Evolutionary conservation across 768 basidiomycete species (phyloP), one percentile per base, ranked within the genome.

Genomic region (Nidularia pulvinata): DNA sequence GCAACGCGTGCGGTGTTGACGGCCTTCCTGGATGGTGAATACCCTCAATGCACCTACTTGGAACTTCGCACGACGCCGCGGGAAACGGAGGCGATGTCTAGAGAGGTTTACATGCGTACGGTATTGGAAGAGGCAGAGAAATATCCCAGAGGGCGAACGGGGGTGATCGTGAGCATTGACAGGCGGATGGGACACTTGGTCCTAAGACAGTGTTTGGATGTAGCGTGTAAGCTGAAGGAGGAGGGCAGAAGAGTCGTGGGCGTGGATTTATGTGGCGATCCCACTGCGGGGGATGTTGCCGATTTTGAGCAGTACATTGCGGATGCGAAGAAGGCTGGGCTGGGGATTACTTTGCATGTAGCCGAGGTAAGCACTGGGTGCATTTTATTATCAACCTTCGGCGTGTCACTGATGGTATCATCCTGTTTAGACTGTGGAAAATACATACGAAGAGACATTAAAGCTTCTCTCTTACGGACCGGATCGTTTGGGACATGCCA

Each of bases 31-130:
- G 74, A 74, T 36, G 69, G 75, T 22, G 56, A 65, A 7, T 37
- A 57, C 0, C 75, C 85, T 0, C 81, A 90, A 51, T 92, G 87
- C 55, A 68, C 69, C 4, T 92, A 92, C 62, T 74, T 95, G 34
- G 93, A 94, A 62, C 78, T 94, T n/a, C 83, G 93, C n/a, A 85
- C 85, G 7, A 93, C 89, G 0, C 93, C 91, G 0, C 78, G 85
- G 44, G 70, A 63, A 62, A 89, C 84, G 0, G 52, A 65, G 0
- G 58, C 74, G 4, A 89, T 93, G 86, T 76, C 73, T 6, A 73
- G 84, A 7, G 67, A 75, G 53, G 65, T 72, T 43, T 95, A 94
- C 64, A 68, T 94, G 22, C 71, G 76, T 37, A 73, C 81, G 1
- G 89, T 95, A 0, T 74, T 94, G 11, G 76, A 71, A 7, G 86